These are phyloP conservation scores for Sechiopsis laciniata DNA, from an alignment of 306 rosid species.

Conservation along the genomic window DNA sequence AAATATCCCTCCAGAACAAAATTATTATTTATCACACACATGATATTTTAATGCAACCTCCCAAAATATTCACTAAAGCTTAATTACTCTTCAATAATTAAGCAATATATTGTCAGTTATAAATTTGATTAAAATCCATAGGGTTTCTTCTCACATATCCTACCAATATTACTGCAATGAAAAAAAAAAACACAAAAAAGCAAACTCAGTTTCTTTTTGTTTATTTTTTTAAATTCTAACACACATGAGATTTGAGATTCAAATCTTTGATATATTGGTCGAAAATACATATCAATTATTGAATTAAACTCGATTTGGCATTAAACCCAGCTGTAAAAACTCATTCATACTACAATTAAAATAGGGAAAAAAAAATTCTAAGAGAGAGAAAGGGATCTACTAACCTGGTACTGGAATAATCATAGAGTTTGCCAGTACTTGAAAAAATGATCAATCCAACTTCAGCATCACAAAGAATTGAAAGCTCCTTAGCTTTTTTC, in stretches of 20 bases:
- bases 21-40: neutral
- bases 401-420: conserved; percentile 37
- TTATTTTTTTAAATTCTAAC: no score
- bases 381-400: conserved; percentile 21
- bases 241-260: no score
- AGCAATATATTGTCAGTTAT: neutral
- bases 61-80: neutral
- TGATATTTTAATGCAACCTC: neutral
- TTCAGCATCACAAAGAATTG: conserved; percentile 43
- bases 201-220: no score
- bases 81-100: neutral
- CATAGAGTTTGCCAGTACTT: conserved; percentile 34
- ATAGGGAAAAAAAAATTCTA: neutral
- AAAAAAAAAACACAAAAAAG: no score
- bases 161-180: no score
- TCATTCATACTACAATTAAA: neutral
- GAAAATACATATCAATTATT: no score
- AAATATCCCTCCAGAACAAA: neutral
- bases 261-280: no score
- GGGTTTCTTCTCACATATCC: neutral
- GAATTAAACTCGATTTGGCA: no score
- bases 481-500: conserved; percentile 45
- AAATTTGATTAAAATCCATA: neutral
- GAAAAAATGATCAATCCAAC: conserved; percentile 37
- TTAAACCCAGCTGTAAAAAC: conserved; percentile 6